Evolutionary conservation across 495 filamentous ascomycete species (phyloP).

Genomic region (Penicillium lividum): DNA sequence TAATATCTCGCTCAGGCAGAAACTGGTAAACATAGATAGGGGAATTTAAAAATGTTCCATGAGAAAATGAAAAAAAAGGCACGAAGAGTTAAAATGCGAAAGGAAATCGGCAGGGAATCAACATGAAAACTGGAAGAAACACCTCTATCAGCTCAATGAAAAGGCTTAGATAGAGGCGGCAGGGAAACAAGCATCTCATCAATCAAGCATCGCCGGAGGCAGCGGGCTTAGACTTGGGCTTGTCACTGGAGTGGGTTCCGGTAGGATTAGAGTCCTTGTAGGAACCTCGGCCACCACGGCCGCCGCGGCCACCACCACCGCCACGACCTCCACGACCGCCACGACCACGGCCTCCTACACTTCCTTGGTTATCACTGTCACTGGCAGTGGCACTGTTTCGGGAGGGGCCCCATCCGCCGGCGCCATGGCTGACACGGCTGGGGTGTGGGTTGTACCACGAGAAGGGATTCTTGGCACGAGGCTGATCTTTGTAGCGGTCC

Average conservation of each 20-base stretch:
- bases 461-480: conserved; percentile 58
- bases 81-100: conserved; percentile 31
- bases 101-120: conserved; percentile 16
- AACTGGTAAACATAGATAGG: conserved; percentile 12
- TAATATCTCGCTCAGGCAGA: conserved; percentile 14
- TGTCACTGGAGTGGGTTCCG: conserved; percentile 53
- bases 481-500: conserved; percentile 48
- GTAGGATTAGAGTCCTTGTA: conserved; percentile 55
- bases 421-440: no score
- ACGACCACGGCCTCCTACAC: conserved; percentile 62
- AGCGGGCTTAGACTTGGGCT: conserved; percentile 28
- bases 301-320: conserved; percentile 38
- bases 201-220: conserved; percentile 49
- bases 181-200: conserved; percentile 18
- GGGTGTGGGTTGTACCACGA: no score
- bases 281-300: conserved; percentile 53
- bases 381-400: conserved; percentile 79
- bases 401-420: no score
- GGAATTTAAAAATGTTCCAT: conserved; percentile 28
- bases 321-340: conserved; percentile 47
- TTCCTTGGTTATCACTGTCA: conserved; percentile 63
- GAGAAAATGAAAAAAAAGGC: conserved; percentile 17
- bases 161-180: conserved; percentile 7
- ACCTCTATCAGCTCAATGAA: conserved; percentile 13
- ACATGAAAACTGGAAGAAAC: conserved; percentile 14